A percentile compares a stretch with the other conserved stretches of the same genome.
Conservation (phyloP, 148 eudicot species). For the Oxyria digyna region DNA sequence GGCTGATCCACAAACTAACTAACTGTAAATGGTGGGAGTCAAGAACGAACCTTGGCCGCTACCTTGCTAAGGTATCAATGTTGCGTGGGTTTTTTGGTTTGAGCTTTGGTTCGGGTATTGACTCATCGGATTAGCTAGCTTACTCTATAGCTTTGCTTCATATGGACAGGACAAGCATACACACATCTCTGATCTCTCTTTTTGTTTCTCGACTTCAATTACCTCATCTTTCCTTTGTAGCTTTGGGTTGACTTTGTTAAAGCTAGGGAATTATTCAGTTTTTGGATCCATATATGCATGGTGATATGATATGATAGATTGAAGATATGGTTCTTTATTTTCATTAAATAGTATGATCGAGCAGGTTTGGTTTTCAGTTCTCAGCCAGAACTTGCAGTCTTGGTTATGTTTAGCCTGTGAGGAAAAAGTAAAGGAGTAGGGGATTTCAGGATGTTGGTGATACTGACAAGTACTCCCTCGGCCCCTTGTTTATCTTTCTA, state of each 20-base stretch:
- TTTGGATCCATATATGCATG: not conserved
- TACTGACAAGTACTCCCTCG: too few species aligned
- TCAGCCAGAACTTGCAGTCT: too few species aligned
- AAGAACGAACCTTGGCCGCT: conserved; percentile 3
- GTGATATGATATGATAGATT: too few species aligned
- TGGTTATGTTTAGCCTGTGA: too few species aligned
- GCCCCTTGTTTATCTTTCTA: too few species aligned
- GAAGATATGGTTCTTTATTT: too few species aligned
- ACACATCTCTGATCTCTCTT: not conserved
- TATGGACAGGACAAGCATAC: not conserved
- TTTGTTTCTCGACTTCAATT: not conserved
- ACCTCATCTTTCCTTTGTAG: not conserved
- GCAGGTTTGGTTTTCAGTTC: too few species aligned
- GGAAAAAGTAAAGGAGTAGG: too few species aligned
- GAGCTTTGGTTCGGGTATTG: conserved; percentile 2
- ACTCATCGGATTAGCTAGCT: not conserved
- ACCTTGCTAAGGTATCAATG: not conserved
- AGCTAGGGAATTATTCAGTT: not conserved
- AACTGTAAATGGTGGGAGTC: not conserved
- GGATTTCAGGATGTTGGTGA: too few species aligned
- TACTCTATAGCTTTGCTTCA: not conserved
- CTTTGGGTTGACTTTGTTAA: not conserved
- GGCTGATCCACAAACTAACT: too few species aligned
- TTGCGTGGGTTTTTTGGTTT: not conserved
- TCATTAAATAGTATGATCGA: too few species aligned